phyloP scores from a whole-genome alignment of 2,329 filamentous ascomycete genomes.

The Ophiostoma novo-ulmi region DNA sequence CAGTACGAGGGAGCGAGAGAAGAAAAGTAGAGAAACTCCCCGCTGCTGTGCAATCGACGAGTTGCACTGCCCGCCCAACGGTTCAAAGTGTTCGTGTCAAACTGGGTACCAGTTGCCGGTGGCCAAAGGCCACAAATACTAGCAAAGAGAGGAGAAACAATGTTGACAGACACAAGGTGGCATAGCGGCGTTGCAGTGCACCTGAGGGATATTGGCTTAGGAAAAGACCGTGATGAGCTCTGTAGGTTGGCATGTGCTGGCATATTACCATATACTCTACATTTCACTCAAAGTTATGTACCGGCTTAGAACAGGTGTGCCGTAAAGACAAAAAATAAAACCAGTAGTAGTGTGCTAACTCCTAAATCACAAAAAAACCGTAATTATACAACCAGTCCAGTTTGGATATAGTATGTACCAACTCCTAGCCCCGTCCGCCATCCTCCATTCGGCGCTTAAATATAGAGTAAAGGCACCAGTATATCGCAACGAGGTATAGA shows the following conservation, averaged over 20 bases:
- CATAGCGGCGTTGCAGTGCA: not conserved
- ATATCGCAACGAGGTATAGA: not conserved
- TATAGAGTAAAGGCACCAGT: not conserved
- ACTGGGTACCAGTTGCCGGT: not conserved
- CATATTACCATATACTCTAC: not conserved
- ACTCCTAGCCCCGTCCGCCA: not conserved
- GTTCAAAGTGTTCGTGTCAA: conserved; percentile 6
- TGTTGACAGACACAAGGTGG: not conserved
- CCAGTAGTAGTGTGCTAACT: not conserved
- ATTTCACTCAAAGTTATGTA: not conserved
- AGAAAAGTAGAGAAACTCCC: conserved; percentile 9
- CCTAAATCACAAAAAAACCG: not conserved
- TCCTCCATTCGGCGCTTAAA: not conserved
- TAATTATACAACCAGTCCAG: not conserved
- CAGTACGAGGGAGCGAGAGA: not conserved
- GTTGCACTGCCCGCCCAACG: not conserved
- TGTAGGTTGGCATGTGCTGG: not conserved
- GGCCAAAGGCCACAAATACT: not conserved
- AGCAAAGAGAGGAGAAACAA: not conserved
- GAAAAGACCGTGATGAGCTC: not conserved
- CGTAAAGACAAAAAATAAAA: not conserved
- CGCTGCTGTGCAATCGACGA: conserved; percentile 1
- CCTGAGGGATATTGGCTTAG: not conserved
- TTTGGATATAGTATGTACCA: not conserved
- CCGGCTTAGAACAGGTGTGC: not conserved